Conservation (phyloP, 2,329 filamentous ascomycete genomes). For the Scedosporium dehoogii region DNA sequence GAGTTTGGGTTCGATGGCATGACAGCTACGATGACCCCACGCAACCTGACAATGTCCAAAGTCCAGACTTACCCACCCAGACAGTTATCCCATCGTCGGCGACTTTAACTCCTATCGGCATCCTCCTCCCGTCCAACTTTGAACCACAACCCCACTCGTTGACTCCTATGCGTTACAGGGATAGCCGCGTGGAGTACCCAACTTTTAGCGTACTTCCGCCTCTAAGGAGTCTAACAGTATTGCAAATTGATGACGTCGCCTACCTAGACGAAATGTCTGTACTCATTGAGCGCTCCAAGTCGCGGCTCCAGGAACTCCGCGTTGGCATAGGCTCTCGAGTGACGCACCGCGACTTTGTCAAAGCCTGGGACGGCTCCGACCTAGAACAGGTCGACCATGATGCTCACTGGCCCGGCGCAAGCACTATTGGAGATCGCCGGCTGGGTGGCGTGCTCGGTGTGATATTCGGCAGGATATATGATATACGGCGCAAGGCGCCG, state of each 20-base stretch:
- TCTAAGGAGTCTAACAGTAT: constrained; percentile 62
- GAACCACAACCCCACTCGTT: constrained; percentile 15
- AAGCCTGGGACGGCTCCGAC: constrained; percentile 52
- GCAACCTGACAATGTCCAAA: constrained; percentile 13
- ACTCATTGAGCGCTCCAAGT: constrained; percentile 60
- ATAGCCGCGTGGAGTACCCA: constrained; percentile 61
- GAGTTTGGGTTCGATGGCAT: constrained; percentile 75
- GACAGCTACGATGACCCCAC: constrained; percentile 49
- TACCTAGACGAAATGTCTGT: constrained; percentile 78
- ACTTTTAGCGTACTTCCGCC: constrained; percentile 71
- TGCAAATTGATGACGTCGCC: constrained; percentile 74
- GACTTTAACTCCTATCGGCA: constrained; percentile 31
- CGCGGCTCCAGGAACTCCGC: constrained; percentile 58
- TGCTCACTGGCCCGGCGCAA: constrained; percentile 45
- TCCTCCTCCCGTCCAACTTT: constrained; percentile 21
- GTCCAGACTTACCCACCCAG: neutral
- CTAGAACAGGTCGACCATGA: constrained; percentile 54
- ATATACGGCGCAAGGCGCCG: constrained; percentile 29
- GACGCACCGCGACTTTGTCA: constrained; percentile 40
- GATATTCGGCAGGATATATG: constrained; percentile 56
- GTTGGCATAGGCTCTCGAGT: constrained; percentile 56
- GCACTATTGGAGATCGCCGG: constrained; percentile 49
- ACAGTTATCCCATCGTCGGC: constrained; percentile 17
- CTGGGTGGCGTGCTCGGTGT: constrained; percentile 61
- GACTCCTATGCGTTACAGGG: constrained; percentile 36